phyloP scores from a whole-genome alignment of 2,329 filamentous ascomycete genomes.

The Verticillium alfalfae region DNA sequence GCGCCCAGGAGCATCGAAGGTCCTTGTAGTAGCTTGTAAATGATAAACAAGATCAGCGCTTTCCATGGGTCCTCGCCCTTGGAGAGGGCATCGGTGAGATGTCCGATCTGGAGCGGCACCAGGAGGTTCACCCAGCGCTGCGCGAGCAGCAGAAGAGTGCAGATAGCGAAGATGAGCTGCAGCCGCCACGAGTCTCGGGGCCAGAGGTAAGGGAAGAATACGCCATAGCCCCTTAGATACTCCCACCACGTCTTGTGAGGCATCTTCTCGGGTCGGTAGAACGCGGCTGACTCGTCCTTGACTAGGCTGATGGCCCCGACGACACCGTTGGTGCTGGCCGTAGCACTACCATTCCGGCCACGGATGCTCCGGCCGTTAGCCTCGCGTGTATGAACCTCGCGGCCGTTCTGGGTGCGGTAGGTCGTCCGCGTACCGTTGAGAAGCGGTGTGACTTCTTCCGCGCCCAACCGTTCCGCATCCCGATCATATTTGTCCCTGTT shows the following conservation, averaged over 20 bases:
- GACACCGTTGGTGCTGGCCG: constrained; percentile 22
- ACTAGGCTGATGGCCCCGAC: constrained; percentile 30
- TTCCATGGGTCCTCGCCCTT: constrained; percentile 57
- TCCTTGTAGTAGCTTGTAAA: constrained; percentile 78
- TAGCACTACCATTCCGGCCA: constrained; percentile 15
- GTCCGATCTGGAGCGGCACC: constrained; percentile 76
- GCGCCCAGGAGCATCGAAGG: constrained; percentile 83
- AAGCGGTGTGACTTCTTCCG: constrained; percentile 59
- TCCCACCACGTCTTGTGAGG: constrained; percentile 94
- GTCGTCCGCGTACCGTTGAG: constrained; percentile 38
- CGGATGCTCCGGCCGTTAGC: constrained; percentile 9
- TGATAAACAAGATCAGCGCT: constrained; percentile 62
- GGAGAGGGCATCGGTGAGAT: constrained; percentile 67
- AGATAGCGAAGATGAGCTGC: constrained; percentile 73
- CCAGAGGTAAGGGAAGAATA: constrained; percentile 98
- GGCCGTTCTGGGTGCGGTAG: constrained; percentile 28
- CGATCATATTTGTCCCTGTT: constrained; percentile 33
- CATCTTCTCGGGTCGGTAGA: constrained; percentile 82
- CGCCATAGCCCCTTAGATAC: constrained; percentile 83
- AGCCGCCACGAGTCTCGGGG: constrained; percentile 71
- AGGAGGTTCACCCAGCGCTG: constrained; percentile 83
- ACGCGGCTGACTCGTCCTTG: constrained; percentile 65
- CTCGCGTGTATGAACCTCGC: constrained; percentile 15
- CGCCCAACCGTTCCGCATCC: constrained; percentile 12
- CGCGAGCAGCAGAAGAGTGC: constrained; percentile 72